Base-by-base conservation (phyloP, 179 eudicot genomes). In the Heliamphora pulchella region DNA sequence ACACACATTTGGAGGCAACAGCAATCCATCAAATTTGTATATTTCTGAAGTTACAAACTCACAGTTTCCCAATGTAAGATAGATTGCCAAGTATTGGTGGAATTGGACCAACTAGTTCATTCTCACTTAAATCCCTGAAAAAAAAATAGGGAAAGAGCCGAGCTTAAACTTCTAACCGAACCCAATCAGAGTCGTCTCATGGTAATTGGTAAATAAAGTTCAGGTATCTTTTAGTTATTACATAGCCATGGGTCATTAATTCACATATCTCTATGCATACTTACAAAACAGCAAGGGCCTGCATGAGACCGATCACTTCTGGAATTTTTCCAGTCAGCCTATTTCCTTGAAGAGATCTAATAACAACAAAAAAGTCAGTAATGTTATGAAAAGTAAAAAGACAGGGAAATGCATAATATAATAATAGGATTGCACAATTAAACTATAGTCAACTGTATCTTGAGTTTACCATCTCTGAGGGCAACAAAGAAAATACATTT, bases 231-330 rank as follows among this genome's bases (percentile, higher is more conserved):
- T 31, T 31, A 31, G 31, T 31, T 31, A 31, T 31, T 31, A 31
- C 31, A 31, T 31, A 31, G 31, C 31, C 31, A 31, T 31, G 31
- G 31, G 31, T 31, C 31, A 31, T 31, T 3, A 9, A 55, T 61
- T 13, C 17, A 44, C 5, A 41, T 59, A 46, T 41, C 15, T 2
- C 0, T 18, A 80, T 3, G 39, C 9, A 73, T 17, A 79, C 92
- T 86, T 87, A 91, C 94, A 91, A 74, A 61, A 91, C 94, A 80
- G 94, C 94, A 47, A 91, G 90, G 43, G 94, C 94, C 84, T 91
- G 94, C 94, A 91, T 91, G 3, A 91, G 86, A 64, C 94, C 94
- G 1, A 91, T 82, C 78, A 91, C 94, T 31, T 91, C 94, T 5
- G 94, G 94, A 62, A 91, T 91, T 79, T 82, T 87, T 41, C 94